Evolutionary conservation across 208 protist genomes (phyloP), one percentile per base, ranked within the genome.

Genomic region (Kentomonas sorsogonicus): DNA sequence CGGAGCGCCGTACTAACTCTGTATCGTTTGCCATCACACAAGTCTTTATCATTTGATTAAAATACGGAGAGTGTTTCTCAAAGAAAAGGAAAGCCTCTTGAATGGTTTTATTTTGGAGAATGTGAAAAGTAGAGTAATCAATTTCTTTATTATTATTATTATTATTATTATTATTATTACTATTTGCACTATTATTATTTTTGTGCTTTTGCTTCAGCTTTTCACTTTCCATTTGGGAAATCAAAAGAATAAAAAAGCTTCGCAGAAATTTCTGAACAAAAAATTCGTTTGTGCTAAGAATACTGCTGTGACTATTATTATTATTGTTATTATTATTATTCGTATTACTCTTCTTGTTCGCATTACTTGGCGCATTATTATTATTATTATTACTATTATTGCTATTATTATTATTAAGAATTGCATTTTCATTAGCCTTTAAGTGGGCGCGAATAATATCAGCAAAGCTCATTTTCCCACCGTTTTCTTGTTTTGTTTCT

Each of bases 1-100:
- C 62, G 0, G 75, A 83, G 46, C 77, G 83, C 3, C 83, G 74
- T 20, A 69, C 66, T 3, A 78, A 65, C 61, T 89, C 83, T 13
- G 54, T 66, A 0, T 56, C 66, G 41, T 67, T 55, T 6, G 78
- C 67, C 72, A 89, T 89, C n/a, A 89, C 83, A 61, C 72, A 79
- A 1, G 46, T 36, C 15, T 63, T 69, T 36, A 89, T 63, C 54
- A 86, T 77, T 1, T 34, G 29, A 36, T 71, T 66, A 44, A 82
- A 81, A 22, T 60, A 34, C 0, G 4, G 25, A 46, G 79, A 63
- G 64, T 86, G 56, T 20, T 18, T 51, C n/a, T n/a, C n/a, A n/a
- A n/a, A n/a, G n/a, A n/a, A n/a, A n/a, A n/a, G n/a, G n/a, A n/a
- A n/a, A n/a, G n/a, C n/a, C n/a, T n/a, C n/a, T n/a, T n/a, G n/a